phyloP scores from a whole-genome alignment of 768 basidiomycete species.

The Suillus placidus region DNA sequence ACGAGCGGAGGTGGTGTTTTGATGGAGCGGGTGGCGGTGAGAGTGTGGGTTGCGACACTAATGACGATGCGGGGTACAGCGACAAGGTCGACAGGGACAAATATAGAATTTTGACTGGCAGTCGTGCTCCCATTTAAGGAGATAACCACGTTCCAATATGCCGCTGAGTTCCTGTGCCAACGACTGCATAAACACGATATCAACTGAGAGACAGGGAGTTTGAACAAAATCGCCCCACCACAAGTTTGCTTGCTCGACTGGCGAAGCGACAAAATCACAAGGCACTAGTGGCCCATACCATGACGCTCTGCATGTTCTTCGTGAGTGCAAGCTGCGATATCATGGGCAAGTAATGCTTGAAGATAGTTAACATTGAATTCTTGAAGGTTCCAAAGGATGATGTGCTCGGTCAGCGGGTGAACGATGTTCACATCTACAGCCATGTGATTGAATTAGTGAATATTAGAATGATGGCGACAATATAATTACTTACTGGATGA shows the following conservation, averaged over 20 bases:
- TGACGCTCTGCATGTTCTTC: not conserved
- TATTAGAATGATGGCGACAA: not conserved
- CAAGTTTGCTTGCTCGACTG: not conserved
- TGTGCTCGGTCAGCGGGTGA: not conserved
- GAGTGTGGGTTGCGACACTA: not conserved
- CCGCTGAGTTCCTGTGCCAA: not conserved
- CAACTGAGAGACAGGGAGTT: not conserved
- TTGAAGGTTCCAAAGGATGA: not conserved
- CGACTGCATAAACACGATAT: not conserved
- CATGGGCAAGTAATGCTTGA: not conserved
- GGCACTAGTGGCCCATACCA: not conserved
- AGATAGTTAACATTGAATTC: not conserved
- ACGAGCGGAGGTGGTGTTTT: not conserved
- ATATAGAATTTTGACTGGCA: not conserved
- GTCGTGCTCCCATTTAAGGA: not conserved
- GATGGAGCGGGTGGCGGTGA: slow-evolving; percentile 28
- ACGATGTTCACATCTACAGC: not conserved
- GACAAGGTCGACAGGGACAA: not conserved
- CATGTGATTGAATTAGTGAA: not conserved
- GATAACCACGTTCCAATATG: not conserved
- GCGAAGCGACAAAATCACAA: not conserved
- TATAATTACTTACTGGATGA: not conserved
- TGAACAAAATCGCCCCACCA: not conserved
- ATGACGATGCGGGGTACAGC: not conserved
- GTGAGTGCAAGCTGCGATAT: not conserved